Evolutionary conservation across 768 basidiomycete species (phyloP), one percentile per base, ranked within the genome.

Genomic region (Termitomyces sp.): DNA sequence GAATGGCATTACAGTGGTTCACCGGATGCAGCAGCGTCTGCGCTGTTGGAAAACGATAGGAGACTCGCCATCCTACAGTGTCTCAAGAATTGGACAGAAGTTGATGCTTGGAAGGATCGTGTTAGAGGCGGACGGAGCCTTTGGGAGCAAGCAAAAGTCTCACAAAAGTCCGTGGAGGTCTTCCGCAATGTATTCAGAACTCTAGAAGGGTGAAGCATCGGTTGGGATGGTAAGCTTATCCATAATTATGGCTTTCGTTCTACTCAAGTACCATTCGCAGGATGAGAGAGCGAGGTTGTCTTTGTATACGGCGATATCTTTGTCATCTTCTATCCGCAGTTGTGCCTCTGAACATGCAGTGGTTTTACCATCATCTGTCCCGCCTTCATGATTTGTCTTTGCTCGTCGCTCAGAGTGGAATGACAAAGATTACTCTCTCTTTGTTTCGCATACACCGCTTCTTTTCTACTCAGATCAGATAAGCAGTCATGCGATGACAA

Each of bases 51-150:
- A 10, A n/a, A 51, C 12, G 63, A 62, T 39, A 22, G 16, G 18
- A 57, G 63, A 42, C 26, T 64, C 20, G 55, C 58, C 10, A 26
- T 64, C 20, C n/a, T 64, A 46, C 53, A 62, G n/a, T 64, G 55
- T 36, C 22, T 32, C 34, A 42, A 53, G 32, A 41, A 24, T 12
- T 60, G 63, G 63, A 44, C 50, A 36, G 61, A 61, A 16, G n/a
- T 59, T 10, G 50, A 26, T 8, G 54, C 46, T 20, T 64, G 61
- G 61, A 57, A 46, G 56, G 44, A 57, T 18, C 39, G 63, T 6
- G 53, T 62, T 4, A 53, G 61, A 36, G 58, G 63, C 8, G 61
- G 61, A 26, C 36, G 26, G 20, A 57, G 48, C 41, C 44, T 64
- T 14, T 64, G 63, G 63, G 63, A 60, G 5, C 57, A 59, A 43